Percentiles rank a stretch among this genome's conserved stretches.
These are phyloP conservation scores for Strigomonas culicis DNA, from an alignment of 208 protist genomes.

Conservation along the genomic window DNA sequence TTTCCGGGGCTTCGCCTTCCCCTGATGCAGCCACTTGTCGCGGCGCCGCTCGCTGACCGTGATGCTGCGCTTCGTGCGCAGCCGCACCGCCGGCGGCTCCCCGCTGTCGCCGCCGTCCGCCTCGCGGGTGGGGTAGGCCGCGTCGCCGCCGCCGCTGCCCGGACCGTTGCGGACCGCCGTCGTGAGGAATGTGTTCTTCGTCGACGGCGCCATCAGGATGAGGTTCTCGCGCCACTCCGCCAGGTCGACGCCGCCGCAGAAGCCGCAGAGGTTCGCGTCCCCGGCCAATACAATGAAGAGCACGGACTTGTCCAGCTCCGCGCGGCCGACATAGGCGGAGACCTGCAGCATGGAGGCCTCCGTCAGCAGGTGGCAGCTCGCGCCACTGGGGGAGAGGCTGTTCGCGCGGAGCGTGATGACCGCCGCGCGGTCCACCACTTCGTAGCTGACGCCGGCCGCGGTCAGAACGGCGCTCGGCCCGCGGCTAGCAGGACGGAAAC, in stretches of 20 bases:
- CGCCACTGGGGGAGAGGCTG: conserved; percentile 19
- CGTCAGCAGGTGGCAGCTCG: conserved; percentile 2
- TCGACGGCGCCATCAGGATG: conserved; percentile 2
- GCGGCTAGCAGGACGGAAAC: neutral
- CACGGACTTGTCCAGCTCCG: conserved; percentile 9
- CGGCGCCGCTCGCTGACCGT: no score
- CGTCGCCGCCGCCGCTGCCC: no score
- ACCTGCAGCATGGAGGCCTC: conserved; percentile 2
- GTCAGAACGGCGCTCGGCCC: neutral
- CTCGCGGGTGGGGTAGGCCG: no score
- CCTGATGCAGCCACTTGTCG: no score
- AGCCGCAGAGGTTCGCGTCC: neutral
- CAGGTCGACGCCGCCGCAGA: conserved; percentile 26
- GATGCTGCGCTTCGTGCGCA: no score
- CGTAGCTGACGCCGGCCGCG: conserved; percentile 1
- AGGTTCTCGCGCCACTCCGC: conserved; percentile 8
- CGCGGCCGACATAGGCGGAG: conserved; percentile 3
- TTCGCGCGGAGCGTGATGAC: conserved; percentile 24
- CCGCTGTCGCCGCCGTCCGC: neutral
- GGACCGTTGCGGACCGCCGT: no score
- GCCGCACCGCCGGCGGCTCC: neutral
- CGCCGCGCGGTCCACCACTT: conserved; percentile 14
- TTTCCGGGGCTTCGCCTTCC: no score
- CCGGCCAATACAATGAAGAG: conserved; percentile 23
- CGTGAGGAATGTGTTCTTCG: neutral